Evolutionary conservation across 2,329 filamentous ascomycete species (phyloP), one percentile per base, ranked within the genome.

Genomic region (Alternaria brassicae): DNA sequence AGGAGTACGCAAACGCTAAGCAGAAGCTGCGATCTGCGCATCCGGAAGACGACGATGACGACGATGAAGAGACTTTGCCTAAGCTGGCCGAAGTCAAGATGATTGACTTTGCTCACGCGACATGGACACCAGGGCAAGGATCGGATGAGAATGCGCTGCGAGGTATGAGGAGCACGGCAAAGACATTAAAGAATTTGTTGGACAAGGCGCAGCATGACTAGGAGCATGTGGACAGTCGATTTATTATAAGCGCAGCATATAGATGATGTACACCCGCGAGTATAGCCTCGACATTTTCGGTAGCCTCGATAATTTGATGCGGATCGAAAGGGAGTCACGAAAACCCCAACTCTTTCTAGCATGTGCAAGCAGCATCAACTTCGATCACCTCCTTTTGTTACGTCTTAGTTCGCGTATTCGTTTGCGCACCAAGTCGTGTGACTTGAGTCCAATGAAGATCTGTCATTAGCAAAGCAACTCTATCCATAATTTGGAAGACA

Each of bases 41-140:
- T 13, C 59, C 68, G 70, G 61, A 74, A 27, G 76, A 80, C 48
- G 77, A 78, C 19, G 77, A 80, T 30, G 79, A 81, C n/a, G 81
- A 81, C 9, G 78, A 84, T 2, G 81, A 81, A 60, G 72, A 74
- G 30, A 69, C 67, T 39, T 52, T 74, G 13, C 90, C 90, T 0
- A 89, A 89, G 69, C 86, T 96, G 41, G 92, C 90, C 71, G 85
- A 88, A 12, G 83, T 97, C 49, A 95, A 94, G 74, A 84, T 99
- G 63, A 99, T 99, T 69, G 95, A 99, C 77, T 99, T 99, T 83
- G 95, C 95, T 1, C 95, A 99, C 78, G 95, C 95, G 10, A 81
- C 83, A 49, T 98, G 90, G 89, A 90, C 88, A 1, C 90, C 91
- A 0, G 92, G 92, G 1, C 80, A 90, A 70, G 94, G 94, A 0